Percentiles rank a stretch among this genome's conserved stretches.
phyloP scores from a whole-genome alignment of 2,329 filamentous ascomycete species.

The Ceratocystis cacaofunesta region DNA sequence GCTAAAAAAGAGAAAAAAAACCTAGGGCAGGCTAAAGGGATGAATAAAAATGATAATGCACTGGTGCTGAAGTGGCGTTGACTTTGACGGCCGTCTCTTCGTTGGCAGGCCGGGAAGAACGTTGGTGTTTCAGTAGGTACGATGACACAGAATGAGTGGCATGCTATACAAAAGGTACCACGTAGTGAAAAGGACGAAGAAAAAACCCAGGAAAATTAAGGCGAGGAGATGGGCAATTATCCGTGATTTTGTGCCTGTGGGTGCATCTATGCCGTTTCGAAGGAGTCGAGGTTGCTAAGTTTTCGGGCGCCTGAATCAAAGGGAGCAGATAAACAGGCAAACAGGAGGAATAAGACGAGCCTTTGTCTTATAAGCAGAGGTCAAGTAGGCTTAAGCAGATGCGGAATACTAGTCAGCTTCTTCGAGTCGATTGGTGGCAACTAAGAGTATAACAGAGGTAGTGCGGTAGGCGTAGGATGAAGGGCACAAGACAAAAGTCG shows the following conservation, averaged over 20 bases:
- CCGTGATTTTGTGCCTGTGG: not conserved
- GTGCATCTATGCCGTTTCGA: not conserved
- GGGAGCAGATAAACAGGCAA: not conserved
- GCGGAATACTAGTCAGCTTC: not conserved
- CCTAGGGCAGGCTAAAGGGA: not conserved
- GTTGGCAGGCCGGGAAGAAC: not conserved
- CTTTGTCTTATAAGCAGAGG: conserved; percentile 1
- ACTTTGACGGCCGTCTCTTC: not conserved
- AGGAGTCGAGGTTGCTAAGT: not conserved
- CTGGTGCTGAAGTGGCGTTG: not conserved
- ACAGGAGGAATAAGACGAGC: not conserved
- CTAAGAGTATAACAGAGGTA: not conserved
- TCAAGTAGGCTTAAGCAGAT: not conserved
- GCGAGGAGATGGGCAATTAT: not conserved
- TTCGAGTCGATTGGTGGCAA: not conserved
- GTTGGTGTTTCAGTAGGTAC: not conserved
- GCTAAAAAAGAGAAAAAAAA: not conserved
- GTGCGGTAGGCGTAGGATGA: not conserved
- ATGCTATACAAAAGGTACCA: not conserved
- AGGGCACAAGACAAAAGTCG: not conserved
- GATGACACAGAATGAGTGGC: not conserved
- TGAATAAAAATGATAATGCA: not conserved
- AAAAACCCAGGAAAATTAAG: not conserved
- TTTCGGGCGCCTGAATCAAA: not conserved
- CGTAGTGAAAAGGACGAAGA: not conserved